Evolutionary conservation across 768 basidiomycete genomes (phyloP), one percentile per base, ranked within the genome.

Genomic region (Tricholoma terreum): DNA sequence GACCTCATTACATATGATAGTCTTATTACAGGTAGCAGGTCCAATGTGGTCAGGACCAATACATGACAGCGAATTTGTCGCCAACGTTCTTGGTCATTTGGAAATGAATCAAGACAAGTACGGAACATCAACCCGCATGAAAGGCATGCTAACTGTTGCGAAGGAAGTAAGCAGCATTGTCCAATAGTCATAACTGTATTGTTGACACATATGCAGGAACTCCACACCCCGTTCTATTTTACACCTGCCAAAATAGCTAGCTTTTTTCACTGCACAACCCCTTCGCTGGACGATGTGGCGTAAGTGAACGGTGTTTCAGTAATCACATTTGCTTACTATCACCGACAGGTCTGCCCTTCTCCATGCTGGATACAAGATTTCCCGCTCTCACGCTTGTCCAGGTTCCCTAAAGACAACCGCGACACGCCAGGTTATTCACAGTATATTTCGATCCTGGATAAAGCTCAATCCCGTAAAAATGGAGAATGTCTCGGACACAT

Each of bases 21-120:
- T 22, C 19, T 48, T 40, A 7, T 50, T 40, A 43, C 59, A 96
- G 93, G 68, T 94, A 34, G 92, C 90, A 17, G 97, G 97, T 1
- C 97, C 97, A 0, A 95, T 99, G 91, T 98, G 97, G 97, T 86
- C 89, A 5, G 94, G 89, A 1, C 84, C 88, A 1, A 72, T 99
- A 21, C 97, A 99, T 65, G 82, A 94, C 67, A 63, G 74, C 1
- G 77, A 75, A 6, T 99, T 98, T 64, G 79, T 93, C 5, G 69
- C 74, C n/a, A 83, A 83, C 60, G 86, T 96, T 12, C 75, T 97
- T 30, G 76, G 81, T 19, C 90, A 94, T 64, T 75, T 95, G 11
- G 84, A 87, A 56, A 71, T 68, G 14, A 81, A 87, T 60, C 69
- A 81, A 60, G 75, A 77, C 38, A 80, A 79, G 38, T 98, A 94